Conservation (phyloP, 2,329 filamentous ascomycete genomes). For the Fusarium buxicola region DNA sequence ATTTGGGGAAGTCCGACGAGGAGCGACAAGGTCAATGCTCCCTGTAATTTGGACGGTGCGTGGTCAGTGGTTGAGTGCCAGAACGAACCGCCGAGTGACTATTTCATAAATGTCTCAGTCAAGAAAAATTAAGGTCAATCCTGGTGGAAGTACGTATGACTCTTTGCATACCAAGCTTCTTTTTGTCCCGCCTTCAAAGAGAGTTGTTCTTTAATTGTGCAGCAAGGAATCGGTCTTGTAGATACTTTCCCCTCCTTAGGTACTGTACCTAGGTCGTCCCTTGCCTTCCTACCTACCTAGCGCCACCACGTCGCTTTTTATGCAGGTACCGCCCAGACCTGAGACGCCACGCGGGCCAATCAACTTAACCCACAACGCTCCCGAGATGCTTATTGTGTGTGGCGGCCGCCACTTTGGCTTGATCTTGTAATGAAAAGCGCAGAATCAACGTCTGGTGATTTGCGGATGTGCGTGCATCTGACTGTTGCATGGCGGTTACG, state of each 20-base stretch:
- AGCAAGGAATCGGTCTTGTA: too few relatives aligned
- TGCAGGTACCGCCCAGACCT: conserved; percentile 47
- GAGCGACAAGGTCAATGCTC: conserved; percentile 13
- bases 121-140: neutral
- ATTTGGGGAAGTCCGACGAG: conserved; percentile 6
- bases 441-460: conserved; percentile 12
- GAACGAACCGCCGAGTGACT: too few relatives aligned
- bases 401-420: conserved; percentile 36
- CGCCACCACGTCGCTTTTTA: conserved; percentile 41
- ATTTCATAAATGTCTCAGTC: too few relatives aligned
- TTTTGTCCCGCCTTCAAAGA: too few relatives aligned
- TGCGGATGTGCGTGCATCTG: conserved; percentile 9
- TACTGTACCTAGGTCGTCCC: too few relatives aligned
- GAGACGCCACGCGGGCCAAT: conserved; percentile 52
- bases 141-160: too few relatives aligned
- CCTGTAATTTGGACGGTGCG: conserved; percentile 36
- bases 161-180: too few relatives aligned
- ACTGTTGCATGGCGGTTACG: neutral
- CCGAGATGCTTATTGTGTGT: conserved; percentile 30
- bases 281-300: neutral
- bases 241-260: too few relatives aligned
- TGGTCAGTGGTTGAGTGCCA: neutral
- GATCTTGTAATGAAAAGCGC: conserved; percentile 12
- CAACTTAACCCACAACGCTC: conserved; percentile 29
- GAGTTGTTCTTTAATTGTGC: neutral